Evolutionary conservation across 169 alveolate species (phyloP).

Genomic region (Cryptosporidium parvum): DNA sequence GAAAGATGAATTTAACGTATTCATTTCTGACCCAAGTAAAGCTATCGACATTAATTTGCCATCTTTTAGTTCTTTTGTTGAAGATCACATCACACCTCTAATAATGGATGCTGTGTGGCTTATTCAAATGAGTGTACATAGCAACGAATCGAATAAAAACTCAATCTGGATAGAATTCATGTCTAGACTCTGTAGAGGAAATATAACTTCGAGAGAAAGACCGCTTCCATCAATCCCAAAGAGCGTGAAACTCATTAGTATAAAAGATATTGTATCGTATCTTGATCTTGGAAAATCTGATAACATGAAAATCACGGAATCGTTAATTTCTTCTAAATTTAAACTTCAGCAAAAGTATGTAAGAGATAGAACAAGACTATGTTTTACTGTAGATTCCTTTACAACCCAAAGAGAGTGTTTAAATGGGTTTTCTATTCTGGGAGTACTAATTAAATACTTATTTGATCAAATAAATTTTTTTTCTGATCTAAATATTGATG

Average conservation of each 20-base stretch:
- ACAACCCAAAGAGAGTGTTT: slow-evolving; percentile 67
- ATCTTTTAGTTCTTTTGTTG: slow-evolving; percentile 9
- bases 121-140: slow-evolving; percentile 36
- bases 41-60: slow-evolving; percentile 10
- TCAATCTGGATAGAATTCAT: slow-evolving; percentile 59
- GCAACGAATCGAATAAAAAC: not conserved
- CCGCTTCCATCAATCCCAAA: slow-evolving; percentile 62
- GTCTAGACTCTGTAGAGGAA: slow-evolving; percentile 60
- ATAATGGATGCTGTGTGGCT: slow-evolving; percentile 73
- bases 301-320: slow-evolving; percentile 55
- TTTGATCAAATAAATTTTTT: slow-evolving; percentile 19
- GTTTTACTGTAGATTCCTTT: slow-evolving; percentile 66
- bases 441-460: slow-evolving; percentile 13
- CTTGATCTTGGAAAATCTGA: slow-evolving; percentile 67
- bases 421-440: slow-evolving; percentile 53
- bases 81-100: slow-evolving; percentile 43
- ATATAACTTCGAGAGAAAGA: slow-evolving; percentile 48
- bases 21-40: slow-evolving; percentile 2
- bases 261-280: slow-evolving; percentile 40
- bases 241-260: slow-evolving; percentile 28
- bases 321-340: slow-evolving; percentile 43
- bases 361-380: slow-evolving; percentile 63
- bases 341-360: slow-evolving; percentile 67
- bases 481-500: not conserved
- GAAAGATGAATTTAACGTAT: slow-evolving; percentile 12